Percentiles rank a stretch among this genome's conserved stretches.
phyloP scores from a whole-genome alignment of 306 rosid species.

The Prunus armeniaca region DNA sequence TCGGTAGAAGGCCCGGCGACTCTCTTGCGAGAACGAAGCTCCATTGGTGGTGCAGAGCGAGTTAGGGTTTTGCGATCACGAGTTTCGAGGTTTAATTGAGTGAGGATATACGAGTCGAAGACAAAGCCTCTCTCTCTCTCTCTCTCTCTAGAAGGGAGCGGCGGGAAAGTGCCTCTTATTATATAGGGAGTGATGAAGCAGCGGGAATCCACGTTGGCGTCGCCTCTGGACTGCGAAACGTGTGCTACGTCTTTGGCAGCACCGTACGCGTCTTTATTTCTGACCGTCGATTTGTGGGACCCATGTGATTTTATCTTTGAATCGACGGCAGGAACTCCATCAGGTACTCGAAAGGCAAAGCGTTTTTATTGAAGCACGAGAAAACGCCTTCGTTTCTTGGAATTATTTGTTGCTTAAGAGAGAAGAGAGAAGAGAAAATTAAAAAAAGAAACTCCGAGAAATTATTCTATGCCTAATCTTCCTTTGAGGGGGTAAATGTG shows the following conservation, averaged over 20 bases:
- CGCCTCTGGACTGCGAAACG: neutral
- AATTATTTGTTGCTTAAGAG: neutral
- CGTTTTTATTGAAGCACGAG: neutral
- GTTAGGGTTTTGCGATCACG: constrained; percentile 8
- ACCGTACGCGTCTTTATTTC: neutral
- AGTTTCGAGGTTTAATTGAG: neutral
- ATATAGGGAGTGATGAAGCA: neutral
- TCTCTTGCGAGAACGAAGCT: constrained; percentile 50
- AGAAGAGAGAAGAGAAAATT: no score
- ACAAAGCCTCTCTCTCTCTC: neutral
- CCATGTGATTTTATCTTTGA: neutral
- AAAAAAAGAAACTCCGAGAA: no score
- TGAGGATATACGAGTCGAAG: neutral
- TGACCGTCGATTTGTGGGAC: neutral
- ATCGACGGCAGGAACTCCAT: neutral
- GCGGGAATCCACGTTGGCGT: neutral
- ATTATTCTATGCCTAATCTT: no score
- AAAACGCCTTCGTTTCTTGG: neutral
- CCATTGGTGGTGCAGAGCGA: constrained; percentile 31
- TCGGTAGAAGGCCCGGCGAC: constrained; percentile 10
- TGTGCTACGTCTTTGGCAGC: neutral
- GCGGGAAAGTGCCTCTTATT: constrained; percentile 39
- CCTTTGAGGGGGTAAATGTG: no score
- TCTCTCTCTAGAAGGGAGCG: constrained; percentile 16
- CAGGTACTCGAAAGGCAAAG: no score